Conservation (phyloP, 139 green algal genomes). For the Chlorella sp. region DNA sequence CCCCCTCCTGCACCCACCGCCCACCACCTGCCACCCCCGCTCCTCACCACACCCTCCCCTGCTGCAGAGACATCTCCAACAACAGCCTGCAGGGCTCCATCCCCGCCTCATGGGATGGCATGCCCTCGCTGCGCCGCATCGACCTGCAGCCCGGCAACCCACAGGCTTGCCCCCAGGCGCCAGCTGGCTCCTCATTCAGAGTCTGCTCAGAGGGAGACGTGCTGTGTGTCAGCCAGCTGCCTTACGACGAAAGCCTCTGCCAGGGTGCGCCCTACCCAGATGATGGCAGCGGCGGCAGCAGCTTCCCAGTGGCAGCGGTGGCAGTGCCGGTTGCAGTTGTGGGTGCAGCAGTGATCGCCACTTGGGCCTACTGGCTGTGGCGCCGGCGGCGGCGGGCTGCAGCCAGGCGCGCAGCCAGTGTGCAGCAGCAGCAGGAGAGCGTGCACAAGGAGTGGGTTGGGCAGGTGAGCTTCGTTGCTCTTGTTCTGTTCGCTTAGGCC, state of each 20-base stretch:
- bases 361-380: not conserved
- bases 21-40: no score
- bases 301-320: conserved; percentile 1
- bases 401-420: not conserved
- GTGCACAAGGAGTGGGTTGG: not conserved
- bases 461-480: not conserved
- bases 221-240: not conserved
- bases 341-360: not conserved
- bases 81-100: conserved; percentile 3
- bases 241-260: no score
- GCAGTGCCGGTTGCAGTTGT: not conserved
- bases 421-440: not conserved
- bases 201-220: not conserved
- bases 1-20: no score
- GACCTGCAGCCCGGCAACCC: conserved; percentile 6
- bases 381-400: not conserved
- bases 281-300: not conserved
- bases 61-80: not conserved
- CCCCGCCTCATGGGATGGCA: not conserved
- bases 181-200: not conserved
- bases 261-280: not conserved
- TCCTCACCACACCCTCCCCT: not conserved
- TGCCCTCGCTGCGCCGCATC: not conserved
- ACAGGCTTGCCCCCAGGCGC: not conserved
- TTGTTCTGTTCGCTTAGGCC: no score